Evolutionary conservation across 352 stramenopile species (phyloP), one percentile per base, ranked within the genome.

Genomic region (Pythium angustatum): DNA sequence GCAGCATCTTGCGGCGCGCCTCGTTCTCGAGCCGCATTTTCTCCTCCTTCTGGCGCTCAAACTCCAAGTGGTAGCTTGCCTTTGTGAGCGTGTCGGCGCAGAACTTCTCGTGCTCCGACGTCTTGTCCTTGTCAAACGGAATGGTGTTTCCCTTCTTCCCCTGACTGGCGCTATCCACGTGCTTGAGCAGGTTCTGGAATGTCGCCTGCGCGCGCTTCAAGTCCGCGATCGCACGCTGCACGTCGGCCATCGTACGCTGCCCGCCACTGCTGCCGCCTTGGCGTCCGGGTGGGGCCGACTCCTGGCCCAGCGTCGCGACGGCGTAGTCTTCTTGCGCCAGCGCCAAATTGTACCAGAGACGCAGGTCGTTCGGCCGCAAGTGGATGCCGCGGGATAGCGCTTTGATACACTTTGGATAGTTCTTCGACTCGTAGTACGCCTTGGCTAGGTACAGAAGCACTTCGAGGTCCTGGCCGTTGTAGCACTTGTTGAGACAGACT

Each of bases 401-500:
- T 14, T 76, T 88, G 62, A 96, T 96, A 62, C 87, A 96, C 62
- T 87, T 89, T n/a, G 80, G 77, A 66, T 89, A 94, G 74, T 93
- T 88, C 67, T 96, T 96, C 19, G 85, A 87, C 67, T 95, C 86
- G 70, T 95, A 96, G 66, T 93, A 94, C 22, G 87, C 87, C 68
- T 96, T 94, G 3, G 87, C 81, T n/a, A 96, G 59, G 59, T 95
- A 96, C 55, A 95, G 54, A 10, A 63, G 19, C 26, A 83, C 76
- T 65, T 93, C 81, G 3, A 95, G 64, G 54, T 96, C 87, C 43
- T 95, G 86, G 30, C 87, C 87, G 21, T 95, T 85, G 72, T 95
- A 96, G 58, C 91, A 96, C 73, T 96, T 96, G 61, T 64, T 91
- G 38, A 96, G 73, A 62, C 84, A 96, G 57, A 96, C 96, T 38